These are phyloP conservation scores for Anthracocystis panici-leucophaei DNA, from an alignment of 1,284 basidiomycete species.

Conservation along the genomic window DNA sequence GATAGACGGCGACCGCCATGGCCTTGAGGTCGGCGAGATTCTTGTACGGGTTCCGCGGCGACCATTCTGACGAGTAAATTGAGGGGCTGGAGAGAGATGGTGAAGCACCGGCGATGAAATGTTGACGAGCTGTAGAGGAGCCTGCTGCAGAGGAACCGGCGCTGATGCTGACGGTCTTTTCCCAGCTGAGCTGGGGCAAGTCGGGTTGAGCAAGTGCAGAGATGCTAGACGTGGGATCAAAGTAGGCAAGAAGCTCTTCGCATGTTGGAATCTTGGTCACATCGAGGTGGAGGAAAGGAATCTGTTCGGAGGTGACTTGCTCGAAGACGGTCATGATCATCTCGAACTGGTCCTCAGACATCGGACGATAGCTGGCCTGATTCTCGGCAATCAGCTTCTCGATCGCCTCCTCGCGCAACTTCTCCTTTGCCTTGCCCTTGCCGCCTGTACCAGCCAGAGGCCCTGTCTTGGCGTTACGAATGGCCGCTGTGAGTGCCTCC, in stretches of 20 bases:
- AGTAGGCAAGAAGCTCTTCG: slow-evolving; percentile 59
- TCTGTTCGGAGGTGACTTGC: slow-evolving; percentile 86
- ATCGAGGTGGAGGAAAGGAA: slow-evolving; percentile 86
- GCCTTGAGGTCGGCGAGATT: slow-evolving; percentile 63
- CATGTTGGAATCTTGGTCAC: slow-evolving; percentile 58
- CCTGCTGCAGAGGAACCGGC: slow-evolving; percentile 14
- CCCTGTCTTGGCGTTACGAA: slow-evolving; percentile 77
- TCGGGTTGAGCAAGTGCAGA: slow-evolving; percentile 59
- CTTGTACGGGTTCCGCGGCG: slow-evolving; percentile 60
- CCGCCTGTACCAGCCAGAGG: slow-evolving; percentile 30
- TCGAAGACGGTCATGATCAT: slow-evolving; percentile 95
- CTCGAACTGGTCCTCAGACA: slow-evolving; percentile 89
- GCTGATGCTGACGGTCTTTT: slow-evolving; percentile 33
- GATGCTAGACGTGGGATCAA: slow-evolving; percentile 56
- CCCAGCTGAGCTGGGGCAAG: slow-evolving; percentile 55
- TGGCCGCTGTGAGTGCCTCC: slow-evolving; percentile 83
- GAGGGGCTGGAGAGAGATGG: slow-evolving; percentile 3
- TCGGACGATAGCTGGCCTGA: slow-evolving; percentile 72
- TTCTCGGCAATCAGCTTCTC: slow-evolving; percentile 70
- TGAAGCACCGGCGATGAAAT: slow-evolving; percentile 15
- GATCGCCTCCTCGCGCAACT: slow-evolving; percentile 73
- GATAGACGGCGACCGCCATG: slow-evolving; percentile 58
- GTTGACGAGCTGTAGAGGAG: slow-evolving; percentile 20
- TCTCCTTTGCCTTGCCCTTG: slow-evolving; percentile 70
- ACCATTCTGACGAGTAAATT: slow-evolving; percentile 43